A percentile compares a stretch with the other conserved stretches of the same genome.
Conservation (phyloP, 768 basidiomycete species). For the Russula compacta region DNA sequence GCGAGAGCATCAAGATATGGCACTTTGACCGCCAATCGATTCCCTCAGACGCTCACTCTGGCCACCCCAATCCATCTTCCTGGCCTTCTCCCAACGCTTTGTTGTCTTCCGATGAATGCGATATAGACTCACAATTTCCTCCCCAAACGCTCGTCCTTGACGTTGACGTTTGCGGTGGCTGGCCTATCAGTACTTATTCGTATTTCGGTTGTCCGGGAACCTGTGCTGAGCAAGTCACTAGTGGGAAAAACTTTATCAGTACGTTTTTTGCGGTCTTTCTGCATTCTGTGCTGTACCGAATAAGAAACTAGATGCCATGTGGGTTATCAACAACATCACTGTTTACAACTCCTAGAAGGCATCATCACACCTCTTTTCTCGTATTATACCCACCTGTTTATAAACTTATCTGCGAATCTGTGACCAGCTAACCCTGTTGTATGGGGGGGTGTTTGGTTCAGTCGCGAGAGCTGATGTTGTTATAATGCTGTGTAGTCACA, state of each 20-base stretch:
- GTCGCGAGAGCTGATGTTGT: no score
- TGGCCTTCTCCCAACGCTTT: constrained; percentile 5
- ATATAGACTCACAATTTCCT: not conserved
- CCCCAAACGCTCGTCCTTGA: constrained; percentile 5
- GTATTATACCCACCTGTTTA: no score
- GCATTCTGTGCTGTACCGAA: not conserved
- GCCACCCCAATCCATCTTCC: not conserved
- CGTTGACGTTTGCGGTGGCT: constrained; percentile 3
- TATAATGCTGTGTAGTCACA: no score
- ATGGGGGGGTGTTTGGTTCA: no score
- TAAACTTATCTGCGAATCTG: no score
- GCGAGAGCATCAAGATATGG: constrained; percentile 7
- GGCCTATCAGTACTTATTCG: constrained; percentile 1
- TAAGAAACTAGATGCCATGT: not conserved
- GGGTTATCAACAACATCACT: constrained; percentile 8
- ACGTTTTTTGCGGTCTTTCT: not conserved
- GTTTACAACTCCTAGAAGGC: not conserved
- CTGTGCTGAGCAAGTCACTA: not conserved
- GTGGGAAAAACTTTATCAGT: constrained; percentile 6
- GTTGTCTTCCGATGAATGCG: not conserved
- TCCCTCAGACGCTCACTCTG: not conserved
- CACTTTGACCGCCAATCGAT: constrained; percentile 5
- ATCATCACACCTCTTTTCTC: not conserved
- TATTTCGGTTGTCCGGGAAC: not conserved
- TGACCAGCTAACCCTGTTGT: no score